Conservation (phyloP, 2,329 filamentous ascomycete genomes). For the Tolypocladium tropicale region DNA sequence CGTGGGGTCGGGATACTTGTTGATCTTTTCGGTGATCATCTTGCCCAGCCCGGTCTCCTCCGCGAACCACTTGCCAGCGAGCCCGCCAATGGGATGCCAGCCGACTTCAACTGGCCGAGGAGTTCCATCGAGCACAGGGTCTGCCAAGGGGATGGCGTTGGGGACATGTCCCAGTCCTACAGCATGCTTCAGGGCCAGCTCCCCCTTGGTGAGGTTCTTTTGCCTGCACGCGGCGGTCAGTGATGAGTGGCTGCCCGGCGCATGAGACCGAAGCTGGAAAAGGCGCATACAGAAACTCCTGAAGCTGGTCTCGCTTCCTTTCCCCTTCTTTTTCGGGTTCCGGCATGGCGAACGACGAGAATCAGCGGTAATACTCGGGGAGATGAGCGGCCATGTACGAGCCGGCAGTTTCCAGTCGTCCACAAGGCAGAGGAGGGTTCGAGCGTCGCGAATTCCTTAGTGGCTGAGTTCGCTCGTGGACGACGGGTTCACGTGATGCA, state of each 20-base stretch:
- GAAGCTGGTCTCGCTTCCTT: constrained; percentile 20
- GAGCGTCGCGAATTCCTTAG: no score
- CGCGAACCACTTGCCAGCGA: constrained; percentile 48
- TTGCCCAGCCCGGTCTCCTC: constrained; percentile 44
- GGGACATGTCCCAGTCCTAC: constrained; percentile 19
- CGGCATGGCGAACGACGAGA: background rate
- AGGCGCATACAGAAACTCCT: constrained; percentile 19
- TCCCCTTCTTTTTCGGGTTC: constrained; percentile 4
- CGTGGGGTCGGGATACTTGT: constrained; percentile 46
- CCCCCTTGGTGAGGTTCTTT: constrained; percentile 23
- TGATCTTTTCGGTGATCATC: constrained; percentile 43
- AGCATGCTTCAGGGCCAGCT: constrained; percentile 24
- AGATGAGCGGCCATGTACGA: background rate
- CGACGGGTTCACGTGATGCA: no score
- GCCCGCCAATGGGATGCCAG: constrained; percentile 48
- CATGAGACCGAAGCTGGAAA: no score
- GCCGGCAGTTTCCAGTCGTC: background rate
- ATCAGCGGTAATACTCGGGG: background rate
- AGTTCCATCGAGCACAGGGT: constrained; percentile 18
- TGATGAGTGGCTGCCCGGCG: no score
- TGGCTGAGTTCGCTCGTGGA: background rate
- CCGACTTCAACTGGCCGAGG: constrained; percentile 36
- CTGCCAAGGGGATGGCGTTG: constrained; percentile 18
- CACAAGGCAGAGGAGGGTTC: background rate
- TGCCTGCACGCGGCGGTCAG: constrained; percentile 11